phyloP scores from a whole-genome alignment of 441 rosid species.

The Dalechampia spathulata region DNA sequence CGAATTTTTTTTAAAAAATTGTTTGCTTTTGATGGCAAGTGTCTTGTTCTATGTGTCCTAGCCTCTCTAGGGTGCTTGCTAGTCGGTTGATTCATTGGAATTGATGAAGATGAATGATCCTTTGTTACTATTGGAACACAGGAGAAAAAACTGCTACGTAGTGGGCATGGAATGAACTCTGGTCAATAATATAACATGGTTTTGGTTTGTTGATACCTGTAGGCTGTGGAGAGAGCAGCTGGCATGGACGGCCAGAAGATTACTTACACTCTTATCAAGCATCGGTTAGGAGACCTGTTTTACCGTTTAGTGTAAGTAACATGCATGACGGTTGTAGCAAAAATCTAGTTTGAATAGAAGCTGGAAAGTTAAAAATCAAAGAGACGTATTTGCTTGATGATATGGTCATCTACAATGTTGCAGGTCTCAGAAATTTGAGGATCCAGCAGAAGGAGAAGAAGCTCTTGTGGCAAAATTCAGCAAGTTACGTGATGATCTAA shows the following conservation, averaged over 20 bases:
- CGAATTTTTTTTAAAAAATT: too few species aligned
- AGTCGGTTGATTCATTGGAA: too few species aligned
- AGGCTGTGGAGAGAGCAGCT: slow-evolving; percentile 98
- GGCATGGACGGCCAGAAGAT: slow-evolving; percentile 99
- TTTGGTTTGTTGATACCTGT: slow-evolving; percentile 9
- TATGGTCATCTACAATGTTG: not conserved
- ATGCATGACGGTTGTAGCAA: not conserved
- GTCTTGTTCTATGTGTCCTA: too few species aligned
- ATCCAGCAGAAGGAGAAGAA: slow-evolving; percentile 96
- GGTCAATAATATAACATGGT: not conserved
- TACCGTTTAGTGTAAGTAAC: slow-evolving; percentile 85
- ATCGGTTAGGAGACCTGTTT: slow-evolving; percentile 95
- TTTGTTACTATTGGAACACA: too few species aligned
- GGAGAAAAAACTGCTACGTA: too few species aligned
- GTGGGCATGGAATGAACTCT: too few species aligned
- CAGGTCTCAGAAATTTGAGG: slow-evolving; percentile 99
- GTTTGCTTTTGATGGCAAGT: too few species aligned
- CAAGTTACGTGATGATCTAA: slow-evolving; percentile 87
- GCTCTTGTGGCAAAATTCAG: slow-evolving; percentile 77
- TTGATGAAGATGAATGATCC: too few species aligned
- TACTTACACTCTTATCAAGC: slow-evolving; percentile 82
- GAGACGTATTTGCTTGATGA: not conserved
- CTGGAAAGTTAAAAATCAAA: too few species aligned
- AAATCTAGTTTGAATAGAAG: not conserved
- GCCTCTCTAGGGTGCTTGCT: too few species aligned